Percentiles rank a stretch among this genome's conserved stretches.
Evolutionary conservation across 176 grass and related monocot genomes (phyloP).

Genomic region (Oryza rufipogon): DNA sequence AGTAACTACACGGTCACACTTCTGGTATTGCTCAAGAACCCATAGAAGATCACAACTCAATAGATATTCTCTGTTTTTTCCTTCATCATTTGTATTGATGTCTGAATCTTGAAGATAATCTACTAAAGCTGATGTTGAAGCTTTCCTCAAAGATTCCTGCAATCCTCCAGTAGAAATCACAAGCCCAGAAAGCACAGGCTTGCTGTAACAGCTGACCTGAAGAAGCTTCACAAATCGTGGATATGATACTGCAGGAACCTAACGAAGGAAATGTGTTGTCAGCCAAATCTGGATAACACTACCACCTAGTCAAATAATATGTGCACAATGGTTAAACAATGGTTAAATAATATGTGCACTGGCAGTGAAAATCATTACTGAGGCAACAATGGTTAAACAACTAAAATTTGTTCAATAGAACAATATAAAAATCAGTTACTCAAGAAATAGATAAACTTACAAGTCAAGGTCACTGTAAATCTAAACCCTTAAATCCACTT

Average conservation of each 20-base stretch:
- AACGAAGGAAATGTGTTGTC: conserved; percentile 27
- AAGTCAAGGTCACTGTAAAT: background rate
- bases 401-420: background rate
- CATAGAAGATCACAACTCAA: conserved; percentile 79
- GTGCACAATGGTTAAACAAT: background rate
- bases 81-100: conserved; percentile 51
- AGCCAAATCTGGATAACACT: background rate
- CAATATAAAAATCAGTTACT: background rate
- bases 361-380: conserved; percentile 9
- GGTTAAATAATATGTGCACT: background rate
- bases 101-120: conserved; percentile 73
- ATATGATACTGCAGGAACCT: conserved; percentile 84
- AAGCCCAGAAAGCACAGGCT: conserved; percentile 81
- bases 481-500: conserved; percentile 12
- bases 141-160: conserved; percentile 85
- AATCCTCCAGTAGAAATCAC: conserved; percentile 95
- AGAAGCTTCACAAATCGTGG: conserved; percentile 90
- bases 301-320: conserved; percentile 23
- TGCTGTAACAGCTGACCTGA: conserved; percentile 69
- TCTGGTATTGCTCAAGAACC: conserved; percentile 75
- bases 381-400: conserved; percentile 33
- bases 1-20: conserved; percentile 80
- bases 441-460: background rate
- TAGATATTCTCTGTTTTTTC: conserved; percentile 57
- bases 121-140: conserved; percentile 66